Evolutionary conservation across 352 stramenopile genomes (phyloP), one percentile per base, ranked within the genome.

Genomic region (Phytophthora chlamydospora): DNA sequence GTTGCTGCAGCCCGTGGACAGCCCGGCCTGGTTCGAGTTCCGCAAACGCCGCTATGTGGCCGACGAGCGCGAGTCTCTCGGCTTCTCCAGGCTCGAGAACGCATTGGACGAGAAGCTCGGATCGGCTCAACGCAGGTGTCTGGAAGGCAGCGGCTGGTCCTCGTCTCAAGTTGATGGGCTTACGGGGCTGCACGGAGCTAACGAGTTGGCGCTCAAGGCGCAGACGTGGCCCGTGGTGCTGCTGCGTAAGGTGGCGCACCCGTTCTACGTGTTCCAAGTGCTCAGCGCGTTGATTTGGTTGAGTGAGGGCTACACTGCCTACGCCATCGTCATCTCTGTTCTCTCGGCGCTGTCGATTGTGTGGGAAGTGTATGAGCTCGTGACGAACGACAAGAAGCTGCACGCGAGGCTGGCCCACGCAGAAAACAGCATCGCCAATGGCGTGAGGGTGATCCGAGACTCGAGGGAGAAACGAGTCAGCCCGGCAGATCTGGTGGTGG

Each of bases 201-300:
- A 93, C 42, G 70, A 74, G 34, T 69, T 93, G 55, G 68, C 83
- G 6, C 54, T 93, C 12, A 48, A 71, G 36, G 59, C 83, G 7
- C 54, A 76, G 47, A 75, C 74, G 10, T 86, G 78, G 76, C 66
- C 61, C 0, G 16, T 24, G 8, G 75, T 90, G 44, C 65, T 93
- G 7, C 53, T 92, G 9, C 74, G 79, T 34, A 91, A 91, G 45
- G 66, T 92, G 12, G 41, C 90, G 14, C 85, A 93, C 24, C 85
- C 85, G 47, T 93, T 92, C 62, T 93, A 93, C 62, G 59, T 93
- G 14, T 91, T 93, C 57, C 85, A 93, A 53, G 59, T 90, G 13
- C 45, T 78, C 17, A 90, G 83, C 31, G 80, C 77, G 6, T 16
- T 87, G 32, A 72, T 94, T 44, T 94, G 85, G 85, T 55, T 92